Evolutionary conservation across 1,139 yeast genomes (phyloP).

Genomic region (Geotrichum bryndzae): DNA sequence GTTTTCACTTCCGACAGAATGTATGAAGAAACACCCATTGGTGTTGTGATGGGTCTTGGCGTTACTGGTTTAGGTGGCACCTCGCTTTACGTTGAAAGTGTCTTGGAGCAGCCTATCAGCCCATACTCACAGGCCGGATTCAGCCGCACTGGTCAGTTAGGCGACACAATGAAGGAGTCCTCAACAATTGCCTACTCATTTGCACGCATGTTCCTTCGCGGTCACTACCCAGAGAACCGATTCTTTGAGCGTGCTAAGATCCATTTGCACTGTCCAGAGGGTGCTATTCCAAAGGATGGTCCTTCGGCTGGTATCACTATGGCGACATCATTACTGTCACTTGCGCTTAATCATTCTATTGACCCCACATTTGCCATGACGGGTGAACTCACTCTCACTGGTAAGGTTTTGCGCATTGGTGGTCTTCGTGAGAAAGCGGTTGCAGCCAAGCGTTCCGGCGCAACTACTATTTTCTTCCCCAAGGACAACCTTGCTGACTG

Average conservation of each 20-base stretch:
- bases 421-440: conserved; percentile 91
- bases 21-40: conserved; percentile 80
- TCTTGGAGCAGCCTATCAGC: conserved; percentile 73
- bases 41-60: conserved; percentile 95
- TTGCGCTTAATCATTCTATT: conserved; percentile 60
- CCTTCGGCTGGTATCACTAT: conserved; percentile 97
- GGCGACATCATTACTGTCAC: conserved; percentile 79
- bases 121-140: conserved; percentile 36
- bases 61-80: conserved; percentile 92
- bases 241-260: conserved; percentile 89
- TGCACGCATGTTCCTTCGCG: conserved; percentile 75
- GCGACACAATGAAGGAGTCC: conserved; percentile 96
- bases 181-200: conserved; percentile 89
- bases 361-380: conserved; percentile 91
- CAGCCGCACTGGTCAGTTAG: conserved; percentile 85
- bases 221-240: conserved; percentile 71
- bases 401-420: conserved; percentile 89
- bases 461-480: conserved; percentile 85
- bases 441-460: conserved; percentile 95
- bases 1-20: conserved; percentile 75
- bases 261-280: conserved; percentile 96
- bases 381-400: conserved; percentile 91
- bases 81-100: conserved; percentile 89
- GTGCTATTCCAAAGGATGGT: conserved; percentile 96
- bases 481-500: conserved; percentile 88